Evolutionary conservation across 2,329 filamentous ascomycete genomes (phyloP), one percentile per base, ranked within the genome.

Genomic region (Xylaria polymorpha): DNA sequence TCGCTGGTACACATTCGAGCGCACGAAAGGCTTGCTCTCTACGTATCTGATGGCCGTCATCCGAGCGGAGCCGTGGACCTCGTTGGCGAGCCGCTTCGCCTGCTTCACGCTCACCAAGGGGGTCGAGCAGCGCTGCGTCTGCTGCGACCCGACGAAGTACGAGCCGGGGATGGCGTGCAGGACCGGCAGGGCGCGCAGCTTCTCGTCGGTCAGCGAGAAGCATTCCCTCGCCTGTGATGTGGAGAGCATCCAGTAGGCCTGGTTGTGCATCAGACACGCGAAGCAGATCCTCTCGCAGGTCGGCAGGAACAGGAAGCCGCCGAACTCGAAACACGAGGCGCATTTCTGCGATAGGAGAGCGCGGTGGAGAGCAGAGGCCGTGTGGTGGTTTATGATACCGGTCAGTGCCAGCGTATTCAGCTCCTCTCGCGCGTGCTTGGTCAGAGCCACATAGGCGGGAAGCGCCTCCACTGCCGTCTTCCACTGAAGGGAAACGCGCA

Each of bases 391-490:
- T 1, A 67, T 53, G 0, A 62, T 48, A 8, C 43, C 46, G 1
- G 51, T 58, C 12, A 41, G n/a, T 18, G 25, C 58, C 32, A 62
- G 29, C 74, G 73, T 75, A 3, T 53, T 61, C 59, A 80, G 51
- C n/a, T 73, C 61, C 37, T 67, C 64, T n/a, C 76, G 78, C 4
- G 77, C 79, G 62, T 79, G 85, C 72, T 83, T 82, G 43, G 82
- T 80, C 43, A 80, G 75, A 41, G 82, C 80, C 79, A 80, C 84
- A 37, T 81, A 79, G n/a, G 81, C 73, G 1, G 79, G 75, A 7
- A 80, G 75, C 14, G 69, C 64, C 39, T 77, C 73, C 15, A 80
- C 70, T 0, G 77, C 56, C 25, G 65, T 66, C 39, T 76, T 77
- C 9, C 73, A 77, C 51, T 72, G 61, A 22, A 73, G 22, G 20